A percentile compares a stretch with the other conserved stretches of the same genome.
Conservation (phyloP, 805 yeast genomes). For the Nakazawaea peltata region DNA sequence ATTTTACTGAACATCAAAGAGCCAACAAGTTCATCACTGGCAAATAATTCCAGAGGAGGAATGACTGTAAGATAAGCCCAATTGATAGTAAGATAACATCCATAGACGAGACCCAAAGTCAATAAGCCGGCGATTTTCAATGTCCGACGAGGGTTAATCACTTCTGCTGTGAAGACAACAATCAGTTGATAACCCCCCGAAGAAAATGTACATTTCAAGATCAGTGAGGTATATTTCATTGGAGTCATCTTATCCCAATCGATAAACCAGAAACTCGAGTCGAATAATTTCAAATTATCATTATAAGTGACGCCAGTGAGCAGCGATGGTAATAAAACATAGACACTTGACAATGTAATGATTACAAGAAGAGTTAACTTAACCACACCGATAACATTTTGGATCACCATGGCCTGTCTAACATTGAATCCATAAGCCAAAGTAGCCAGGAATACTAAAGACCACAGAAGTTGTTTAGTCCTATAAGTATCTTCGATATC, state of each 20-base stretch:
- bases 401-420: slow-evolving; percentile 43
- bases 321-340: slow-evolving; percentile 32
- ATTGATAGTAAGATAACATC: slow-evolving; percentile 45
- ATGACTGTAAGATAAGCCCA: slow-evolving; percentile 48
- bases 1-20: slow-evolving; percentile 48
- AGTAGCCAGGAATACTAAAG: slow-evolving; percentile 20
- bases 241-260: slow-evolving; percentile 26
- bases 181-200: slow-evolving; percentile 59
- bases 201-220: slow-evolving; percentile 51
- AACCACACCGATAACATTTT: slow-evolving; percentile 46
- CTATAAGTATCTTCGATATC: neutral
- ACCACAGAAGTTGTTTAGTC: slow-evolving; percentile 26
- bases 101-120: slow-evolving; percentile 36
- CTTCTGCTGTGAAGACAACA: slow-evolving; percentile 54
- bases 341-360: slow-evolving; percentile 43
- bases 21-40: slow-evolving; percentile 53
- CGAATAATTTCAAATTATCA: slow-evolving; percentile 6
- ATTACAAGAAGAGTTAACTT: slow-evolving; percentile 40
- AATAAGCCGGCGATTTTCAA: slow-evolving; percentile 55
- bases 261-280: slow-evolving; percentile 21
- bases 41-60: slow-evolving; percentile 42
- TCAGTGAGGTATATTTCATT: slow-evolving; percentile 44
- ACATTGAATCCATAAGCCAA: slow-evolving; percentile 47
- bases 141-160: slow-evolving; percentile 49
- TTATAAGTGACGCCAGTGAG: slow-evolving; percentile 16